Evolutionary conservation across 2,329 filamentous ascomycete species (phyloP), one percentile per base, ranked within the genome.

Genomic region (Xylariaceae sp.): DNA sequence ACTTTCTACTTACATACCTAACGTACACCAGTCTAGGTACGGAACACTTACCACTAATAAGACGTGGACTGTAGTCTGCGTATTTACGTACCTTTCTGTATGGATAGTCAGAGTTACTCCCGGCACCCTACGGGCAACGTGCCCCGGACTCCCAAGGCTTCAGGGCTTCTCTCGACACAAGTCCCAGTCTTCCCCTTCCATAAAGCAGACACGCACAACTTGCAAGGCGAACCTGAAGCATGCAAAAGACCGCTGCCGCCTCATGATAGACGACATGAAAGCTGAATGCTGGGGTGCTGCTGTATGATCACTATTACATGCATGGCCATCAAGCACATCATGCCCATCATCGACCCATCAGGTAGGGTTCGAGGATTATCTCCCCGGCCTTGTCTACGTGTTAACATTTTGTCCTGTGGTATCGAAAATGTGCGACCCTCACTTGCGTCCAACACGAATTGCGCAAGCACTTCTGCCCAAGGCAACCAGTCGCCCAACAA

Each of bases 401-500:
- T 49, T 49, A 49, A 17, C 45, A 48, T 18, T 7, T 17, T 8
- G 45, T 48, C 18, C n/a, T 10, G 15, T 41, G 37, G 37, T 41
- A 41, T 30, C 15, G n/a, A 15, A 18, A 48, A 48, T 18, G n/a
- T 48, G 17, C 47, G 13, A 23, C 4, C 49, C 15, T 52, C 35
- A 11, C 47, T 44, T 52, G 23, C 50, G 49, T 51, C 23, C n/a
- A 35, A 34, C 9, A 13, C 44, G 50, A 55, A 53, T 60, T 53
- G 34, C 55, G 37, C 59, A 51, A 63, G 49, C 51, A 41, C 53
- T 60, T 47, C 54, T 44, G n/a, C 18, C 34, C 47, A 49, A 53
- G 15, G 41, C 23, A 50, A 55, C 51, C 39, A 62, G 37, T 39
- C 18, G 13, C 37, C 47, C 49, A 47, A 55, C 55, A 56, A 56